A percentile compares a stretch with the other conserved stretches of the same genome.
Evolutionary conservation across 2,329 filamentous ascomycete species (phyloP).

Genomic region (Exophiala xenobiotica): DNA sequence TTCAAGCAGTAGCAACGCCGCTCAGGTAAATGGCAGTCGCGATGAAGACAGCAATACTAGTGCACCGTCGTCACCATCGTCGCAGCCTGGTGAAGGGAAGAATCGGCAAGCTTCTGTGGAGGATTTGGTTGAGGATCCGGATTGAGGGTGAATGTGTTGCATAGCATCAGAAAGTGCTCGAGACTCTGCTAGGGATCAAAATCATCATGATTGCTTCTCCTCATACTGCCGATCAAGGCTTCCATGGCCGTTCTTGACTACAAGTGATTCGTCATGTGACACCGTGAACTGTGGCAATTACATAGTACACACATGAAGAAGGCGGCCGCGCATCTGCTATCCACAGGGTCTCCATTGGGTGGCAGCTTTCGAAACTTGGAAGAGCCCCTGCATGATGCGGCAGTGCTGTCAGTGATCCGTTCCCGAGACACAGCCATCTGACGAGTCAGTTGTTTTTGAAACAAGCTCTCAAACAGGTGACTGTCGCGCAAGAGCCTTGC

Average conservation of each 20-base stretch:
- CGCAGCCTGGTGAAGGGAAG: slow-evolving; percentile 36
- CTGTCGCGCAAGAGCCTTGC: slow-evolving; percentile 1
- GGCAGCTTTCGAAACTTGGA: too few species aligned
- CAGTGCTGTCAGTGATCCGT: background rate
- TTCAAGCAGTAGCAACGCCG: background rate
- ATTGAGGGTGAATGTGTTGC: slow-evolving; percentile 20
- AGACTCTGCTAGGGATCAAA: too few species aligned
- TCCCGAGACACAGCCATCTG: background rate
- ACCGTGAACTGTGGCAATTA: too few species aligned
- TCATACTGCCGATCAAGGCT: too few species aligned
- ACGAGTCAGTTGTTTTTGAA: slow-evolving; percentile 3
- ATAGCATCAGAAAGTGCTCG: too few species aligned
- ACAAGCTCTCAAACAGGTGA: slow-evolving; percentile 7
- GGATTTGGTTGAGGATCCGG: slow-evolving; percentile 35
- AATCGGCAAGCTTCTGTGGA: slow-evolving; percentile 43
- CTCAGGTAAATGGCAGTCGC: slow-evolving; percentile 7
- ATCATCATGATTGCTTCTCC: too few species aligned
- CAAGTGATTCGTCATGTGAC: background rate
- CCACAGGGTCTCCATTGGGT: too few species aligned
- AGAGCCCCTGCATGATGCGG: too few species aligned
- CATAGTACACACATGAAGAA: too few species aligned
- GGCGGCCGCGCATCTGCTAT: too few species aligned
- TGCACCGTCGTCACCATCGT: slow-evolving; percentile 1
- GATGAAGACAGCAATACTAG: background rate
- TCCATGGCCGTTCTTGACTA: too few species aligned